Conservation (phyloP, 768 basidiomycete species). For the Psilocybe cubensis region DNA sequence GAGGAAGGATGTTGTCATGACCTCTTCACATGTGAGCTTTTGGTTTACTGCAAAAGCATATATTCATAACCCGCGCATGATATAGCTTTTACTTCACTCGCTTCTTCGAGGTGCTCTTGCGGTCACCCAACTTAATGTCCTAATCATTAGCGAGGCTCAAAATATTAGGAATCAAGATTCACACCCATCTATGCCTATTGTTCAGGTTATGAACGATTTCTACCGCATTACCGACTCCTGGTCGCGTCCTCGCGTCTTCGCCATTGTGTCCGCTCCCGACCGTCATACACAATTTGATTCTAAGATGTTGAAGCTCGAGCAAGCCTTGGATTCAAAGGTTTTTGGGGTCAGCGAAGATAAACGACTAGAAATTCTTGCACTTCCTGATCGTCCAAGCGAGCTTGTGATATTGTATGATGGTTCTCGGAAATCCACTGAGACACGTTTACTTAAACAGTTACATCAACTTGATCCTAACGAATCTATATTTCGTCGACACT, state of each 20-base stretch:
- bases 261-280: conserved; percentile 32
- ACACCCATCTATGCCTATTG: conserved; percentile 37
- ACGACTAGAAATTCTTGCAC: conserved; percentile 32
- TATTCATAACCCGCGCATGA: conserved; percentile 5
- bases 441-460: conserved; percentile 50
- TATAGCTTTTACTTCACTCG: conserved; percentile 43
- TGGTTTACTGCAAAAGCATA: conserved; percentile 4
- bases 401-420: conserved; percentile 58
- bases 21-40: conserved; percentile 40
- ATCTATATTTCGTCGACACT: conserved; percentile 41
- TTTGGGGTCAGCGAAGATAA: conserved; percentile 37
- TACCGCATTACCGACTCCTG: conserved; percentile 38
- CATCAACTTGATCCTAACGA: conserved; percentile 46
- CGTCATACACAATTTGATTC: conserved; percentile 31
- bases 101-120: conserved; percentile 38
- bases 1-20: conserved; percentile 38
- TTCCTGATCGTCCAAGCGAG: conserved; percentile 49
- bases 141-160: conserved; percentile 50
- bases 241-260: conserved; percentile 48
- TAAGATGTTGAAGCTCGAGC: conserved; percentile 42
- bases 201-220: conserved; percentile 49
- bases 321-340: conserved; percentile 40
- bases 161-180: conserved; percentile 38
- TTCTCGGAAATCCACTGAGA: conserved; percentile 34
- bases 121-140: conserved; percentile 45